phyloP scores from a whole-genome alignment of 2,329 filamentous ascomycete species.

The Aspergillus neoniger region DNA sequence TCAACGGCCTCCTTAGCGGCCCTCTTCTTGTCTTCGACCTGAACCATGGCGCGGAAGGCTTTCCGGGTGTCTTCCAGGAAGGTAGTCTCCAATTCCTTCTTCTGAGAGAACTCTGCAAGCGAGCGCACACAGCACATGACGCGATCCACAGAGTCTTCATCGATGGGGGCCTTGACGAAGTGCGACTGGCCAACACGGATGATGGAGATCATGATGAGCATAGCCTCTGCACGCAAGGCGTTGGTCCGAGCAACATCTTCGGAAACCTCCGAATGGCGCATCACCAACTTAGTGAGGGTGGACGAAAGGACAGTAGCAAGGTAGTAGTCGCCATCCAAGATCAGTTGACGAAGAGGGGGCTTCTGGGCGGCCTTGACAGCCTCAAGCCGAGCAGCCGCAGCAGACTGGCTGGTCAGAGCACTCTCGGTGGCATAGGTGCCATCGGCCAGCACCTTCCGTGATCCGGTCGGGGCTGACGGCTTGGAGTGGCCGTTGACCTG shows the following conservation, averaged over 20 bases:
- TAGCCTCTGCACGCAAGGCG: conserved; percentile 90
- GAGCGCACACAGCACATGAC: conserved; percentile 97
- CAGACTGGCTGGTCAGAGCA: conserved; percentile 88
- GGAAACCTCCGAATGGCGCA: conserved; percentile 94
- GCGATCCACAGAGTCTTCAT: conserved; percentile 96
- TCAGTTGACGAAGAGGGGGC: conserved; percentile 88
- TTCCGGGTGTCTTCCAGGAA: conserved; percentile 94
- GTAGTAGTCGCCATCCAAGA: conserved; percentile 97
- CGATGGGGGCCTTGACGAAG: conserved; percentile 95
- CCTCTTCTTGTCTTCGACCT: conserved; percentile 95
- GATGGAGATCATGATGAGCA: conserved; percentile 99
- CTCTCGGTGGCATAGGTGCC: conserved; percentile 98
- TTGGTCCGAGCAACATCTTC: conserved; percentile 84
- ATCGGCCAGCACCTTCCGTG: conserved; percentile 88
- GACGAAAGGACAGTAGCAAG: conserved; percentile 92
- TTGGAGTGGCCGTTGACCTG: conserved; percentile 82
- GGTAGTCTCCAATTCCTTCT: conserved; percentile 86
- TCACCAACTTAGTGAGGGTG: conserved; percentile 93
- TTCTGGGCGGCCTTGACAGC: conserved; percentile 97
- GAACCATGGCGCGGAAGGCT: conserved; percentile 95
- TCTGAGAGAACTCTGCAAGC: conserved; percentile 82
- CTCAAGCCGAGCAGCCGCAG: conserved; percentile 85
- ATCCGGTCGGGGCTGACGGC: conserved; percentile 73
- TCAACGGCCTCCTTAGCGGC: conserved; percentile 91
- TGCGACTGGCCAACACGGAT: conserved; percentile 98